Base-by-base conservation (phyloP, 495 filamentous ascomycete genomes). In the Wilcoxina mikolae region DNA sequence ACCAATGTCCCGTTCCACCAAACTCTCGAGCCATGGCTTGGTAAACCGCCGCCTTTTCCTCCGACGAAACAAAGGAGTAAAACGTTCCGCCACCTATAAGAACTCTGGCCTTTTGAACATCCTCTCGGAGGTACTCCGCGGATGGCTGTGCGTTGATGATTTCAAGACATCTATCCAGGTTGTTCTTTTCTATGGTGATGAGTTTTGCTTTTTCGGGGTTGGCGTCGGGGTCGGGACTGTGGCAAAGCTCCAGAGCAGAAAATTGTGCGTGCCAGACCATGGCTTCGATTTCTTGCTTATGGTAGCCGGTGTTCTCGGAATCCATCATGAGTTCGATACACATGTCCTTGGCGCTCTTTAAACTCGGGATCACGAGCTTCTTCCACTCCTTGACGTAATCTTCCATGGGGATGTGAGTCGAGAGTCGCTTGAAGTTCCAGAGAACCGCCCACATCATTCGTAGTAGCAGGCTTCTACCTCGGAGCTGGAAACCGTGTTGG, bases 1-100 rank as follows among this genome's bases (percentile, higher is more conserved):
- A 86, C 82, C 79, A 85, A 64, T 83, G 79, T 0, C 80, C 79
- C 3, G 73, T 81, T 2, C 74, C 71, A 1, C 31, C 55, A 27
- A 80, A 79, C 50, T 73, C 72, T 0, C 46, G 54, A 3, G 69
- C 54, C 77, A 81, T 81, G 3, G 73, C 76, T 1, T 60, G 33
- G 17, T 76, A 71, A 10, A 80, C 65, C 1, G 60, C 59, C 15
- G 58, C 59, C 57, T 65, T 64, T 60, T 74, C 72, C 2, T 71
- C 61, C 3, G 58, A 48, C 17, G 68, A 61, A 54, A 71, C 63
- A 3, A 59, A 23, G 0, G 55, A 51, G 45, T 73, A 71, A 42
- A 71, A 67, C 4, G 61, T 58, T 2, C 39, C 31, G 2, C 61
- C 68, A 10, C 52, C 43, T 47, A 75, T 53, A 56, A 74, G 68